Evolutionary conservation across 163 green algal species (phyloP).

Genomic region (Volvox carteri): DNA sequence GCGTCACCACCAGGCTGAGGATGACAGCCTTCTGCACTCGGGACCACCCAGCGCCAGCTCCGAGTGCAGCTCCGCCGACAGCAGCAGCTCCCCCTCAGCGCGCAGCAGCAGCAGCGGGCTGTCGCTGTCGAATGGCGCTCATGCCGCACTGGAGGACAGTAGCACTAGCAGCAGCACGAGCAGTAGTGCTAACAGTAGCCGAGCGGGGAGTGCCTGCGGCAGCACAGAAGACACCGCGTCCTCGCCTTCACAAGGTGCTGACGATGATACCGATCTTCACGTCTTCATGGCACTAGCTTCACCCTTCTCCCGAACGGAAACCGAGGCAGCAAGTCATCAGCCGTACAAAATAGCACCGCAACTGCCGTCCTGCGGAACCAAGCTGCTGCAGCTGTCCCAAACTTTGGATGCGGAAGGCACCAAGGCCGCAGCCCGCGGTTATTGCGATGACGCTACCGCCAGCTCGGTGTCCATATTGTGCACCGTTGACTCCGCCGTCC

Average conservation of each 20-base stretch:
- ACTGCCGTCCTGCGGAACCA: no score
- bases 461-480: neutral
- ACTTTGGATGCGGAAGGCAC: neutral
- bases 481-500: neutral
- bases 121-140: neutral
- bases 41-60: slow-evolving; percentile 18
- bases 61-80: neutral
- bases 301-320: neutral
- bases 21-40: no score
- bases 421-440: neutral
- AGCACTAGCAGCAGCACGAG: slow-evolving; percentile 18
- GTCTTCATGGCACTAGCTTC: neutral
- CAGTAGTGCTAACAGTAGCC: neutral
- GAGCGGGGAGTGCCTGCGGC: neutral
- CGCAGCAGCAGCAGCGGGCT: slow-evolving; percentile 3
- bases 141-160: neutral
- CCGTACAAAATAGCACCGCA: no score
- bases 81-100: slow-evolving; percentile 13
- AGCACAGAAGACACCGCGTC: slow-evolving; percentile 1
- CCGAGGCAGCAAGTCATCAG: neutral
- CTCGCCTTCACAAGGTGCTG: neutral
- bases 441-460: neutral
- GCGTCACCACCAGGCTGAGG: neutral
- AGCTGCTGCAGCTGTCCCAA: no score
- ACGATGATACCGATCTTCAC: neutral